A percentile compares a stretch with the other conserved stretches of the same genome.
These are phyloP conservation scores for Cystobasidiaceae sp. DNA, from an alignment of 1,284 basidiomycete species.

Conservation along the genomic window DNA sequence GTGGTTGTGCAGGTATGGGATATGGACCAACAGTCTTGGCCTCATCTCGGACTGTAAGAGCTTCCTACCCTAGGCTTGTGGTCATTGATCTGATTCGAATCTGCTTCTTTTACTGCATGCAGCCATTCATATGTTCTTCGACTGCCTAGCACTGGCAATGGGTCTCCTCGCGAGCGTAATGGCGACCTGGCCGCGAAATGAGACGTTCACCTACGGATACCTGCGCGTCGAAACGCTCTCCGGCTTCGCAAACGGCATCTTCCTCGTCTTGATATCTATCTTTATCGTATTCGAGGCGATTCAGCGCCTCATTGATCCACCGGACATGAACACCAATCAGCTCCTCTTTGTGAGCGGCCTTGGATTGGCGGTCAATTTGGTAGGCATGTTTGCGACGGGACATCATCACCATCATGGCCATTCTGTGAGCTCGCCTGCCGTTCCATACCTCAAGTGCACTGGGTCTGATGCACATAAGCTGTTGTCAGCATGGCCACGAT, in stretches of 20 bases:
- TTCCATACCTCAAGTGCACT: too few relatives aligned
- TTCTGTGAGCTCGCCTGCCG: too few relatives aligned
- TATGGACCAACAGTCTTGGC: conserved; percentile 96
- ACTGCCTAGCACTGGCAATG: conserved; percentile 94
- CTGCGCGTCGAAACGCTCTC: conserved; percentile 95
- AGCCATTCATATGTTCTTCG: conserved; percentile 99
- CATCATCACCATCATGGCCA: conserved; percentile 43
- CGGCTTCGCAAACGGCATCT: conserved; percentile 96
- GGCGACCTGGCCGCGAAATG: conserved; percentile 94
- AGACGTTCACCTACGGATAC: conserved; percentile 91
- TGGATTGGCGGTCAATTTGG: conserved; percentile 88
- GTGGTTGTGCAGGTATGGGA: conserved; percentile 67
- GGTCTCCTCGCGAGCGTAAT: conserved; percentile 95
- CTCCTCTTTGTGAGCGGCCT: conserved; percentile 81
- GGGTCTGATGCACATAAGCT: too few relatives aligned
- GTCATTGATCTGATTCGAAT: too few relatives aligned
- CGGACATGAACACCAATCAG: conserved; percentile 96
- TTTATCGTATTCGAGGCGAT: conserved; percentile 99
- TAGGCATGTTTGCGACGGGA: conserved; percentile 99
- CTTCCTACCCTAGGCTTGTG: too few relatives aligned
- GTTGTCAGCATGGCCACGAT: conserved; percentile 56
- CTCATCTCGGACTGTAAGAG: conserved; percentile 93
- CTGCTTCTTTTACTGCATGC: not conserved
- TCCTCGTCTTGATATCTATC: conserved; percentile 90
- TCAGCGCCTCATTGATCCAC: conserved; percentile 90